phyloP scores from a whole-genome alignment of 176 grass and related monocot species.

The Juncus inflexus region DNA sequence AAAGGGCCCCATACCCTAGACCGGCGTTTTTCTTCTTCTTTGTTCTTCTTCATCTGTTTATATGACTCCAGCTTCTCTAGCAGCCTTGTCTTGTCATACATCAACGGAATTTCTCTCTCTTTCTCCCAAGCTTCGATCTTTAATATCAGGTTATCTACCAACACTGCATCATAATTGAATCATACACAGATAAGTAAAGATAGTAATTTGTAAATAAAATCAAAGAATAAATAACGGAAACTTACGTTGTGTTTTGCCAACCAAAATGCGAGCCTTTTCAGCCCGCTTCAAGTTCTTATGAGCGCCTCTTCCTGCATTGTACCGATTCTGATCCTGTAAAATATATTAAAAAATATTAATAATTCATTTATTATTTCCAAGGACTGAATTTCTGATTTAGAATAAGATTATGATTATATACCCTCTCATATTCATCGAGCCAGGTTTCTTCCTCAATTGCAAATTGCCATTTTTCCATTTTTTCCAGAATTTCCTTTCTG shows the following conservation, averaged over 20 bases:
- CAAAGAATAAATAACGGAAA: not conserved
- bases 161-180: constrained; percentile 44
- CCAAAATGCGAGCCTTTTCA: constrained; percentile 79
- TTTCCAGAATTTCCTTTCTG: constrained; percentile 88
- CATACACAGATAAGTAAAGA: constrained; percentile 13
- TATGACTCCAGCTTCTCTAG: constrained; percentile 71
- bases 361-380: constrained; percentile 4
- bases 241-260: constrained; percentile 79
- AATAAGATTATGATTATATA: constrained; percentile 25
- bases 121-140: constrained; percentile 78
- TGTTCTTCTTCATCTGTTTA: constrained; percentile 44
- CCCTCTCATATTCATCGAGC: constrained; percentile 95
- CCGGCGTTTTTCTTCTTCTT: constrained; percentile 66
- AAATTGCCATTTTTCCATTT: constrained; percentile 75
- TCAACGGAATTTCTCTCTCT: constrained; percentile 67
- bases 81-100: constrained; percentile 69
- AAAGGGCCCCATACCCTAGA: constrained; percentile 29
- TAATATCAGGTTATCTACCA: constrained; percentile 65
- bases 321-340: constrained; percentile 83
- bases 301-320: constrained; percentile 77
- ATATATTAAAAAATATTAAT: constrained; percentile 13
- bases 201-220: not conserved
- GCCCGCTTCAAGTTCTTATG: constrained; percentile 93
- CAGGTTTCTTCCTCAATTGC: constrained; percentile 73
- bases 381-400: constrained; percentile 19